Conservation (phyloP, 345 rosid genomes). For the Ricinus communis region DNA sequence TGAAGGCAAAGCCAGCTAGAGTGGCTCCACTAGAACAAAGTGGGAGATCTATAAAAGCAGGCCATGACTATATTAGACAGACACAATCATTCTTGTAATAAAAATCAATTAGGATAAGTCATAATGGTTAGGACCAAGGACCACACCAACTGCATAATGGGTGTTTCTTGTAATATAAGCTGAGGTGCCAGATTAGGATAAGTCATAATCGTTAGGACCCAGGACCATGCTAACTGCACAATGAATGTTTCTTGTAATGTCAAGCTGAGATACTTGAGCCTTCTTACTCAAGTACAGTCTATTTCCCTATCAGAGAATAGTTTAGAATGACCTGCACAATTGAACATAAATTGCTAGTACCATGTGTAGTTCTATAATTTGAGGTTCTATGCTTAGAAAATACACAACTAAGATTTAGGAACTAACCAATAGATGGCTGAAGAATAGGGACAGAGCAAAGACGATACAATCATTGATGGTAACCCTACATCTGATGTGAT, state of each 20-base stretch:
- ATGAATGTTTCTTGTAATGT: background rate
- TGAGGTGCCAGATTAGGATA: background rate
- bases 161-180: background rate
- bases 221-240: background rate
- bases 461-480: too few relatives aligned
- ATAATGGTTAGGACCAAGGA: background rate
- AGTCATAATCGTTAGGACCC: background rate
- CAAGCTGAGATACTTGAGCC: too few relatives aligned
- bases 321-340: background rate
- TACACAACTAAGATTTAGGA: background rate
- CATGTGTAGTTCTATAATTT: background rate
- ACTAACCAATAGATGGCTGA: background rate
- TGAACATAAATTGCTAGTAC: background rate
- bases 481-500: background rate
- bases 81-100: background rate
- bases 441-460: background rate
- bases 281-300: background rate
- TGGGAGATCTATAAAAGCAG: background rate
- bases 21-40: background rate
- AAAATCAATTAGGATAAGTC: background rate
- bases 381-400: background rate
- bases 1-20: background rate
- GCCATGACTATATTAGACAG: background rate
- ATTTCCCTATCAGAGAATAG: background rate
- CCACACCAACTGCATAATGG: background rate